Evolutionary conservation across 805 yeast genomes (phyloP).

Genomic region (Yamadazyma kitorensis): DNA sequence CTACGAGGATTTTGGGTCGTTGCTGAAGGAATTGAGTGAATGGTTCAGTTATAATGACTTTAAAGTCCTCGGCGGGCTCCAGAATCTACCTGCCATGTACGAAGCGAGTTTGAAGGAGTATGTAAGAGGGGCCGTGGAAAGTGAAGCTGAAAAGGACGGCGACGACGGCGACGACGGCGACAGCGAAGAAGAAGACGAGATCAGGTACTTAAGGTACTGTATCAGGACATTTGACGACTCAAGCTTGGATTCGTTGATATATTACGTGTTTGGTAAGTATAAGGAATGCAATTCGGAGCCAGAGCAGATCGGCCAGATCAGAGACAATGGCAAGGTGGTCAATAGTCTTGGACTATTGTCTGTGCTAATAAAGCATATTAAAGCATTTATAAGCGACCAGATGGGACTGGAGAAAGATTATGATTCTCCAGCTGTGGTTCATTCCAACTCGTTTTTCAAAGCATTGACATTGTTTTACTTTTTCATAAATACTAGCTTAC

Average conservation of each 20-base stretch:
- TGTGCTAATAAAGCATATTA: slow-evolving; percentile 1
- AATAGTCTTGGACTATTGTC: slow-evolving; percentile 6
- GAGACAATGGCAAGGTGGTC: slow-evolving; percentile 10
- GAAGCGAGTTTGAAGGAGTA: background rate
- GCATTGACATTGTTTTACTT: slow-evolving; percentile 36
- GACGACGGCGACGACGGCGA: background rate
- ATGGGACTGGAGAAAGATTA: slow-evolving; percentile 10
- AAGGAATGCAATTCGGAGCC: slow-evolving; percentile 8
- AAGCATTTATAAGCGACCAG: slow-evolving; percentile 6
- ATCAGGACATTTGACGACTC: slow-evolving; percentile 1
- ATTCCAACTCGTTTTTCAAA: slow-evolving; percentile 19
- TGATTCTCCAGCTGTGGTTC: slow-evolving; percentile 1
- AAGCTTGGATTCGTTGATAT: slow-evolving; percentile 16
- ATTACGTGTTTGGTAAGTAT: slow-evolving; percentile 27
- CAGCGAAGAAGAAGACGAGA: background rate
- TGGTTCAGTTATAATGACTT: slow-evolving; percentile 39
- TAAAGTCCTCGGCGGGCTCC: slow-evolving; percentile 10
- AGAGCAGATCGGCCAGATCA: slow-evolving; percentile 16
- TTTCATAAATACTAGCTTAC: slow-evolving; percentile 17
- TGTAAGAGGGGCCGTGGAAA: background rate
- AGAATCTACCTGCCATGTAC: slow-evolving; percentile 2
- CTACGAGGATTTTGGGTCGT: slow-evolving; percentile 23
- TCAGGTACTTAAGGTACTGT: slow-evolving; percentile 1
- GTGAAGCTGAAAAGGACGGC: background rate
- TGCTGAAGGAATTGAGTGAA: slow-evolving; percentile 31